Evolutionary conservation across 129 eudicot genomes (phyloP).

Genomic region (Solidago caesia): DNA sequence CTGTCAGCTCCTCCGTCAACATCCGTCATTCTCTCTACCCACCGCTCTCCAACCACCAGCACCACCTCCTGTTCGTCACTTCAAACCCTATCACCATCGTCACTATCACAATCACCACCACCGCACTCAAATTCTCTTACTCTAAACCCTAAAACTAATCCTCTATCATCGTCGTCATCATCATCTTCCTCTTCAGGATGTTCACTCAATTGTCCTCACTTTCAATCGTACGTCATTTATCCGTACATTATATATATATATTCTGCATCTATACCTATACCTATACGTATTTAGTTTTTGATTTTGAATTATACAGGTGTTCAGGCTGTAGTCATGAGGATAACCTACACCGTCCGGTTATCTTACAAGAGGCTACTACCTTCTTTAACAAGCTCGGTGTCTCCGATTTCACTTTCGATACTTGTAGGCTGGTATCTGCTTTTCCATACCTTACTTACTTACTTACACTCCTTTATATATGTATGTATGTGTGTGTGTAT

Average conservation of each 20-base stretch:
- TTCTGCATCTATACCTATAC: no score
- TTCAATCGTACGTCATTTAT: slow-evolving; percentile 52
- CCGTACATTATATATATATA: background rate
- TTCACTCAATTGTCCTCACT: slow-evolving; percentile 84
- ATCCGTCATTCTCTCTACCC: slow-evolving; percentile 34
- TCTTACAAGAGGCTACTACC: slow-evolving; percentile 61
- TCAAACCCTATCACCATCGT: slow-evolving; percentile 30
- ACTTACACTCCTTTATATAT: no score
- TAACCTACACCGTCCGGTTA: slow-evolving; percentile 66
- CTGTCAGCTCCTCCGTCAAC: slow-evolving; percentile 44
- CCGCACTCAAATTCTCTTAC: slow-evolving; percentile 30
- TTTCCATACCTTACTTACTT: background rate
- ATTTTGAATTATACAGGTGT: slow-evolving; percentile 48
- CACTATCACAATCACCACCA: slow-evolving; percentile 26
- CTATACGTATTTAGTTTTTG: background rate
- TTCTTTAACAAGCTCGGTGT: slow-evolving; percentile 71
- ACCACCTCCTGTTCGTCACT: slow-evolving; percentile 34
- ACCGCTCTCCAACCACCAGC: slow-evolving; percentile 41
- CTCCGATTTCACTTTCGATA: slow-evolving; percentile 66
- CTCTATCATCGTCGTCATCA: background rate
- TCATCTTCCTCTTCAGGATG: slow-evolving; percentile 46
- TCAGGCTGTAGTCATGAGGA: slow-evolving; percentile 87
- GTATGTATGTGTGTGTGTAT: no score
- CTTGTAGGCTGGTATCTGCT: slow-evolving; percentile 63
- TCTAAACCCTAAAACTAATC: slow-evolving; percentile 41